A percentile compares a stretch with the other conserved stretches of the same genome.
These are phyloP conservation scores for Fomitopsis pinicola DNA, from an alignment of 1,284 basidiomycete species.

Conservation along the genomic window DNA sequence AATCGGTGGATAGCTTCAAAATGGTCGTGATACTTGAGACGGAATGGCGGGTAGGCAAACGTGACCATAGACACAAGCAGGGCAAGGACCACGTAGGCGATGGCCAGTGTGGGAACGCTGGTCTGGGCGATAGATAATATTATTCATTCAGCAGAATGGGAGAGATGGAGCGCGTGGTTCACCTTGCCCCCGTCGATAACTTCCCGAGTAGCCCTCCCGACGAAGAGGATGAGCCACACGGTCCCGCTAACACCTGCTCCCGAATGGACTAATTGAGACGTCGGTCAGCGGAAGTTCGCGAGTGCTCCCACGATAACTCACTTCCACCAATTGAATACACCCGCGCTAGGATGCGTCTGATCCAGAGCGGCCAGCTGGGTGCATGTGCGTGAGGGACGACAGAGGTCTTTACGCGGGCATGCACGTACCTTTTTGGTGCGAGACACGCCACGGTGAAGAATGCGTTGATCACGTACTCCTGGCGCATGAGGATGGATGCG, in stretches of 20 bases:
- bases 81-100: constrained; percentile 46
- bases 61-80: constrained; percentile 43
- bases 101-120: constrained; percentile 42
- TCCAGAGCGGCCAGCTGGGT: constrained; percentile 46
- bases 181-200: constrained; percentile 36
- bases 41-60: constrained; percentile 45
- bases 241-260: constrained; percentile 49
- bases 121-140: constrained; percentile 21
- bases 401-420: background rate
- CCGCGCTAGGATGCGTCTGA: constrained; percentile 46
- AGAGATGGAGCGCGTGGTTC: constrained; percentile 2
- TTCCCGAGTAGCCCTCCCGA: constrained; percentile 49
- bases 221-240: constrained; percentile 47
- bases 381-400: background rate
- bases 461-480: constrained; percentile 53
- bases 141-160: background rate
- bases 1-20: constrained; percentile 54
- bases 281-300: constrained; percentile 3
- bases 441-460: constrained; percentile 47
- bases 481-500: constrained; percentile 52
- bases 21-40: constrained; percentile 40
- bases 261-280: constrained; percentile 39
- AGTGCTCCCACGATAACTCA: constrained; percentile 14
- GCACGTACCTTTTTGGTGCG: constrained; percentile 42
- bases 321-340: constrained; percentile 53